Evolutionary conservation across 176 grass and related monocot species (phyloP), one percentile per base, ranked within the genome.

Genomic region (Rhynchospora breviuscula): DNA sequence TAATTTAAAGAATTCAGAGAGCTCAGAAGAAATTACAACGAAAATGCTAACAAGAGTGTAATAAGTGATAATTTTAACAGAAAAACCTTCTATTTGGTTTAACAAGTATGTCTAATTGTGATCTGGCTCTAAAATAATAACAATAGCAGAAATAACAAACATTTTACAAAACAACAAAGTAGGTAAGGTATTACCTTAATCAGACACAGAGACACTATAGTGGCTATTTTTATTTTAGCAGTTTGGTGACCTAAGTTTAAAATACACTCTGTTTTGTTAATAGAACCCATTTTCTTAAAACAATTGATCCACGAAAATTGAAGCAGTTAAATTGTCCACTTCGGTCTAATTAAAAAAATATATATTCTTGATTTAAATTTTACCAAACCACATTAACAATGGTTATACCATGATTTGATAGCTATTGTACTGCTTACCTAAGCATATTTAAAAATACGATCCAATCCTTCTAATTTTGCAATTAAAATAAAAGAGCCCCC

Each of bases 311-410:
- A 67, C 18, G 52, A 18, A 67, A 6, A 13, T 82, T 67, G 61
- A 67, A 82, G 80, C 80, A 51, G 80, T 82, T 82, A 13, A 65
- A 82, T 67, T 29, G 62, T 82, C 80, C 11, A 82, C 48, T 51
- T 67, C 79, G 15, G 7, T 58, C 23, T 79, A 58, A 60, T 61
- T 82, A 19, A 18, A 80, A 80, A 64, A 18, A 48, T 2, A 65
- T 48, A 15, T 72, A 45, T 53, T 46, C 43, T 82, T 17, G 61
- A 67, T 82, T 82, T 82, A 43, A 65, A 67, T 67, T 21, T 25
- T 67, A 82, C 80, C 80, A 82, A 82, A 67, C 61, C 80, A 81
- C 17, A 80, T 76, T 76, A 76, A 76, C 19, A 76, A 54, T 56
- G 3, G 12, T 53, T 31, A 11, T 31, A 77, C 22, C 51, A 77